Percentiles rank a stretch among this genome's conserved stretches.
phyloP scores from a whole-genome alignment of 192 early-diverging fungal species.

The Podila verticillata region DNA sequence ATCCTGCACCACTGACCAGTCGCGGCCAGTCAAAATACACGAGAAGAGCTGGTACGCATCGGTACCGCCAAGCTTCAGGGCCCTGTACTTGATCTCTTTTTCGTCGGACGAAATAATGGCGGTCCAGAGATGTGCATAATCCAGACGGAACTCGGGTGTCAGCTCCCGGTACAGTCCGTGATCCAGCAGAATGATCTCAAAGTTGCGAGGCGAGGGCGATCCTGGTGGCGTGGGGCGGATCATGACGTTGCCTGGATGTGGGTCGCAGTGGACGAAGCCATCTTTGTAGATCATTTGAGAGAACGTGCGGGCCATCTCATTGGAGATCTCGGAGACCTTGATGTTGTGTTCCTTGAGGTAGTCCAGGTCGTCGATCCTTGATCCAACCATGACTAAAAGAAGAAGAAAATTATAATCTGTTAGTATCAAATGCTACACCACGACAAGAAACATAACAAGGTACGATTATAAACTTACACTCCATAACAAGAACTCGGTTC shows the following conservation, averaged over 20 bases:
- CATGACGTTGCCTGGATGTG: slow-evolving; percentile 92
- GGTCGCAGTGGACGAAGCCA: slow-evolving; percentile 91
- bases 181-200: slow-evolving; percentile 87
- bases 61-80: slow-evolving; percentile 69
- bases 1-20: slow-evolving; percentile 69
- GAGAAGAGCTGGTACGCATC: slow-evolving; percentile 89
- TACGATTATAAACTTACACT: slow-evolving; percentile 58
- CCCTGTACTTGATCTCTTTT: slow-evolving; percentile 70
- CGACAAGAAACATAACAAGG: neutral
- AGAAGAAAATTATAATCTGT: slow-evolving; percentile 5
- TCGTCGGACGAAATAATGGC: slow-evolving; percentile 84
- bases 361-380: slow-evolving; percentile 79
- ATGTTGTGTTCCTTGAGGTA: slow-evolving; percentile 80
- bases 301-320: slow-evolving; percentile 78
- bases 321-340: slow-evolving; percentile 76
- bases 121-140: slow-evolving; percentile 92
- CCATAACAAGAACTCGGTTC: slow-evolving; percentile 88
- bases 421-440: neutral
- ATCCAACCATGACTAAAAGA: slow-evolving; percentile 58
- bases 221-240: slow-evolving; percentile 66
- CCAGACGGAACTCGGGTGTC: slow-evolving; percentile 71
- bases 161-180: slow-evolving; percentile 92
- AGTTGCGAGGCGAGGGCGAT: slow-evolving; percentile 70
- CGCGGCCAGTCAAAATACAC: slow-evolving; percentile 86
- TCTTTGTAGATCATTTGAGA: slow-evolving; percentile 92